Conservation (phyloP, 345 rosid species). For the Theobroma cacao region DNA sequence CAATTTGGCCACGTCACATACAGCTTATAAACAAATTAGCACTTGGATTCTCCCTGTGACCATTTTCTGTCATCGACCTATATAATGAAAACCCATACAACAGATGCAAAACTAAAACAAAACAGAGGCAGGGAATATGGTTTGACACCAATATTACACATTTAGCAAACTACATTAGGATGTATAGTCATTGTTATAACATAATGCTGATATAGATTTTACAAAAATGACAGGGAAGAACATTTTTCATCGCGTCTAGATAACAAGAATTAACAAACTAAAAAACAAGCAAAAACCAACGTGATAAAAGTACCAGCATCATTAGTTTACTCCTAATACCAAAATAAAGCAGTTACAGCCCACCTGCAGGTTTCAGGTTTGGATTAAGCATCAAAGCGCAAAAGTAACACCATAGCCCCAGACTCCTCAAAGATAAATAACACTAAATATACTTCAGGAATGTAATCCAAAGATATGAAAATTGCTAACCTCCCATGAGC, state of each 20-base stretch:
- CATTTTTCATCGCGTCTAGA: not conserved
- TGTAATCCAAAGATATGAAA: not conserved
- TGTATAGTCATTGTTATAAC: not conserved
- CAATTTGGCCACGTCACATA: not conserved
- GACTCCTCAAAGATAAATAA: not conserved
- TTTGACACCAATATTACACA: not conserved
- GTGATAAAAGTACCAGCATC: not conserved
- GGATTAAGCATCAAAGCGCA: not conserved
- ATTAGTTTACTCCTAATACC: not conserved
- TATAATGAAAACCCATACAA: not conserved
- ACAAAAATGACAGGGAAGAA: not conserved
- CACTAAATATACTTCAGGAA: not conserved
- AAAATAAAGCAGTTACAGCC: not conserved
- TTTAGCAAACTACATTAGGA: not conserved
- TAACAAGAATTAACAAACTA: not conserved
- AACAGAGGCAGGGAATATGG: not conserved
- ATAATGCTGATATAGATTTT: not conserved
- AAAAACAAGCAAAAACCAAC: not conserved
- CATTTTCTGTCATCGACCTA: not conserved
- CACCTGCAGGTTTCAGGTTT: not conserved
- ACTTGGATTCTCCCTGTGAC: not conserved
- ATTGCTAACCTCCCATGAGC: conserved; percentile 74
- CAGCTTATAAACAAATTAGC: not conserved
- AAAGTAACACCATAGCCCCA: conserved; percentile 1
- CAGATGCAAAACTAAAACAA: not conserved